phyloP scores from a whole-genome alignment of 2,329 filamentous ascomycete species.

The Colletotrichum sp. region DNA sequence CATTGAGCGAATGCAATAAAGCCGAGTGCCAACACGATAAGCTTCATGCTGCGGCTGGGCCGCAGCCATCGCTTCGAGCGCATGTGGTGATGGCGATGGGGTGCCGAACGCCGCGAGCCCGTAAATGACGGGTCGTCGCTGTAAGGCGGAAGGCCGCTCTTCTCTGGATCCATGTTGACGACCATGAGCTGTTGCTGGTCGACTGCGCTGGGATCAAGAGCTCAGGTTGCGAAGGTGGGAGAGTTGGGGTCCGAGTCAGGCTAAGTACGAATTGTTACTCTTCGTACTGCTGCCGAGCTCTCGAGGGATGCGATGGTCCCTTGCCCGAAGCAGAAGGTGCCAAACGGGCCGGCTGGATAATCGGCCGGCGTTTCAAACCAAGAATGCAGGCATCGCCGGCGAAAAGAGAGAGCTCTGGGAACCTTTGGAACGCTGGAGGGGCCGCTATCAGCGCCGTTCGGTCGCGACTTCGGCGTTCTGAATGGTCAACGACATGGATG shows the following conservation, averaged over 20 bases:
- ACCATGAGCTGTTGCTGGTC: not conserved
- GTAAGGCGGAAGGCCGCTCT: conserved; percentile 51
- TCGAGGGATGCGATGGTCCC: conserved; percentile 2
- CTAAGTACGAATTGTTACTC: not conserved
- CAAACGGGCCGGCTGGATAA: conserved; percentile 9
- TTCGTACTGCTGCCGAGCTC: not conserved
- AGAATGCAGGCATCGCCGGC: conserved; percentile 6
- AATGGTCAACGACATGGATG: conserved; percentile 17
- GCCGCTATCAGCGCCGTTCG: conserved; percentile 4
- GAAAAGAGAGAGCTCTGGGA: not conserved
- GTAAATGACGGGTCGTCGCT: conserved; percentile 35
- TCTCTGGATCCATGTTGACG: conserved; percentile 32
- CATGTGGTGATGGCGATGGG: not conserved
- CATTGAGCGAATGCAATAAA: conserved; percentile 58
- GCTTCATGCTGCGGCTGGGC: conserved; percentile 21
- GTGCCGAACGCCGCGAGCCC: not conserved
- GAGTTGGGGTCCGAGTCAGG: not conserved
- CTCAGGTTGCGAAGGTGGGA: not conserved
- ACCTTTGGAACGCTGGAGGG: not conserved
- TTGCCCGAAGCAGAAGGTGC: conserved; percentile 18
- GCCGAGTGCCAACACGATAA: conserved; percentile 49
- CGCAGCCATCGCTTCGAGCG: conserved; percentile 6
- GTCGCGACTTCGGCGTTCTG: conserved; percentile 17
- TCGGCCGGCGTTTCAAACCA: conserved; percentile 13
- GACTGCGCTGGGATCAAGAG: not conserved